These are phyloP conservation scores for Diaporthe vaccinii DNA, from an alignment of 2,329 filamentous ascomycete species.

Conservation along the genomic window DNA sequence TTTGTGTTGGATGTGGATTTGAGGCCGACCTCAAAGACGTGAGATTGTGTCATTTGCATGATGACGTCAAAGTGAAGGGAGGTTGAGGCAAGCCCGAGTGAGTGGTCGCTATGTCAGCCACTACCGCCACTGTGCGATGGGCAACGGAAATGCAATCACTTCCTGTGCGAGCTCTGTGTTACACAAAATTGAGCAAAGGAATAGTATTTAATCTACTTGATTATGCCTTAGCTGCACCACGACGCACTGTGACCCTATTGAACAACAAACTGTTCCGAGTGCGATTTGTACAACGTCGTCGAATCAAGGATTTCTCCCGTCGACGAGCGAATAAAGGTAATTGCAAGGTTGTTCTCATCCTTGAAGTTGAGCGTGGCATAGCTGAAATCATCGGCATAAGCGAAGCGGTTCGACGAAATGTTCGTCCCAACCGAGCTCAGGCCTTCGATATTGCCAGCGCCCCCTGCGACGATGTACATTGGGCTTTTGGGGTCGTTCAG, in stretches of 20 bases:
- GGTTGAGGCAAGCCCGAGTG: neutral
- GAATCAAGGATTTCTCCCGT: slow-evolving; percentile 64
- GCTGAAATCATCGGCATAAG: slow-evolving; percentile 65
- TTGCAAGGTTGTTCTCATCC: slow-evolving; percentile 59
- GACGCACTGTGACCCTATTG: slow-evolving; percentile 45
- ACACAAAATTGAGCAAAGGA: neutral
- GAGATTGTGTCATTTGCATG: slow-evolving; percentile 28
- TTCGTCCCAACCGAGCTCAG: slow-evolving; percentile 57
- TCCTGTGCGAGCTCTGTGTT: too few relatives aligned
- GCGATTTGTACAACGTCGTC: slow-evolving; percentile 63
- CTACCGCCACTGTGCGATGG: neutral
- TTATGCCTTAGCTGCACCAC: neutral
- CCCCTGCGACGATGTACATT: slow-evolving; percentile 69
- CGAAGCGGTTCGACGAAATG: slow-evolving; percentile 60
- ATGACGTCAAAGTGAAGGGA: slow-evolving; percentile 38
- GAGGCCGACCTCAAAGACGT: neutral
- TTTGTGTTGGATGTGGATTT: neutral
- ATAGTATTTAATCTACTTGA: neutral
- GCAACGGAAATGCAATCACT: neutral
- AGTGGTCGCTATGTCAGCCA: neutral
- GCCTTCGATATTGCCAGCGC: slow-evolving; percentile 69
- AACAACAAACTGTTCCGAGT: slow-evolving; percentile 59
- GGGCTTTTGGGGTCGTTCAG: slow-evolving; percentile 57
- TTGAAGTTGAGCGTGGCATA: slow-evolving; percentile 63
- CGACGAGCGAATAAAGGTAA: slow-evolving; percentile 64